Evolutionary conservation across 129 eudicot species (phyloP).

Genomic region (Flaveria bidentis): DNA sequence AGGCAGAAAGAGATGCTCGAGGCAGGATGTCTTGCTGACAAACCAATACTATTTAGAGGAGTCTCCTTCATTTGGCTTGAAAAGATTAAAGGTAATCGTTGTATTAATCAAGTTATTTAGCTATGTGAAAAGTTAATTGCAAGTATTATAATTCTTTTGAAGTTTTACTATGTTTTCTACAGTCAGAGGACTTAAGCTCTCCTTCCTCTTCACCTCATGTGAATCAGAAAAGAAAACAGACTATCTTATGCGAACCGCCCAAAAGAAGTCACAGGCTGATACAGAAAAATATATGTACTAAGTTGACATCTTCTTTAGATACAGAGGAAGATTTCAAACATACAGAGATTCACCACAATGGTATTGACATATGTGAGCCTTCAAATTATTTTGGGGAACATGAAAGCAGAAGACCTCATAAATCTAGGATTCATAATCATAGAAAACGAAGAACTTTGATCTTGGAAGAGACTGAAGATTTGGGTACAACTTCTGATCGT

Average conservation of each 20-base stretch:
- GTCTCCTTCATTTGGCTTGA: conserved; percentile 32
- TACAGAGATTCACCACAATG: conserved; percentile 14
- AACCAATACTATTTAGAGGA: conserved; percentile 31
- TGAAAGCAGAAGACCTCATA: conserved; percentile 26
- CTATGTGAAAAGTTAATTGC: background rate
- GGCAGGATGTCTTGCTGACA: conserved; percentile 34
- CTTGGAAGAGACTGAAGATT: conserved; percentile 43
- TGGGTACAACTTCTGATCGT: conserved; percentile 28
- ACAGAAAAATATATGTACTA: conserved; percentile 40
- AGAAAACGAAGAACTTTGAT: conserved; percentile 29
- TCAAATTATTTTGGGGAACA: conserved; percentile 32
- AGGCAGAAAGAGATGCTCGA: conserved; percentile 30
- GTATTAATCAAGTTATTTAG: background rate
- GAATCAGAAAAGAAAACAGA: conserved; percentile 38
- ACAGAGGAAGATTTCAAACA: conserved; percentile 37
- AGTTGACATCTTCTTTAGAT: conserved; percentile 32
- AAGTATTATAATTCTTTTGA: background rate
- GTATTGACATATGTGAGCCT: conserved; percentile 26
- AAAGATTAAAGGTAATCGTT: conserved; percentile 39
- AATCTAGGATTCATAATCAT: conserved; percentile 22
- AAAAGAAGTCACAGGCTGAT: conserved; percentile 48
- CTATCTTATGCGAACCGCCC: conserved; percentile 46
- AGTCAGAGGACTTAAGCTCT: conserved; percentile 43
- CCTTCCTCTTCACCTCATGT: conserved; percentile 32
- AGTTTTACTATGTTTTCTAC: conserved; percentile 4